Base-by-base conservation (phyloP, 345 rosid species). In the Microthlaspi erraticum region DNA sequence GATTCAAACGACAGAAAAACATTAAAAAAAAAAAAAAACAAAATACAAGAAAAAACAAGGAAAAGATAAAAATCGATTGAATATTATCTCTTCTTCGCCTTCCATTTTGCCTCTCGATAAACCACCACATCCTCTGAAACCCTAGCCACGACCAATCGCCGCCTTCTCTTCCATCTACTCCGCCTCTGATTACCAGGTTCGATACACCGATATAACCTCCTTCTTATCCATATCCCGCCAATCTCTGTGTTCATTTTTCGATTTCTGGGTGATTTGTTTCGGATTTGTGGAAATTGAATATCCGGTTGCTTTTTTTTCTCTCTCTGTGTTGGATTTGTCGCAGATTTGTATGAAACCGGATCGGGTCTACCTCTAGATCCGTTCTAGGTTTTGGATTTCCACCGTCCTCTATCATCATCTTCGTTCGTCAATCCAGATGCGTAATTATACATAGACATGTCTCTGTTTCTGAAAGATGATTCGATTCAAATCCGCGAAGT, bases 401-500 rank as follows among this genome's bases (percentile, higher is more conserved):
- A 31, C 4, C 48, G 55, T 61, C n/a, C n/a, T n/a, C 29, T 5
- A 26, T 11, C 52, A 14, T 29, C 36, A 10, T 23, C 26, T 23
- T 43, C 17, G n/a, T 20, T 63, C 23, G 23, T 14, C 45, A 17
- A 66, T 66, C 61, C 61, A 59, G 68, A 74, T 74, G 70, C 37
- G 18, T 8, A 12, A 2, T 39, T 8, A 13, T 26, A 51, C 32
- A 61, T 64, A 81, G 81, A 55, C 36, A 92, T 93, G 98, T 82
- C 96, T 64, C 70, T 85, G 79, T 67, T 85, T 81, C 84, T 77
- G 9, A 87, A 82, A 81, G 81, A 83, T 32, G 95, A 87, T 78
- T 87, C 93, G 33, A 83, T 93, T 39, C 86, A 80, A 55, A 93
- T 93, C 61, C 92, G 96, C 11, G 92, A 93, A 79, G 98, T 88